Evolutionary conservation across 2,329 filamentous ascomycete species (phyloP).

Genomic region (Fusarium veterinarium): DNA sequence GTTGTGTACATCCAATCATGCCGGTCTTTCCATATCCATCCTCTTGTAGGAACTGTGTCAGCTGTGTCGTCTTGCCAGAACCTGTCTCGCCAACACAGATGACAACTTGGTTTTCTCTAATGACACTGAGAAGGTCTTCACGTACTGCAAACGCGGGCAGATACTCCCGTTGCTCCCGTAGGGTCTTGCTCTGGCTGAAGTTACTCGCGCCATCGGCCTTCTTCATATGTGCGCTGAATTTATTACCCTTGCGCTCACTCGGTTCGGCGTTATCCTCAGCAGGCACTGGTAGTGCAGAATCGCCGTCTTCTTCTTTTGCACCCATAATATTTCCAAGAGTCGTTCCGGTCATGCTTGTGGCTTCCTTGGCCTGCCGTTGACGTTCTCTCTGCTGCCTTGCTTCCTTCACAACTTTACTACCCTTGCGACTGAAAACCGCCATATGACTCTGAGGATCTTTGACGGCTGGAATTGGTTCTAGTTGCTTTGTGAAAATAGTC

Average conservation of each 20-base stretch:
- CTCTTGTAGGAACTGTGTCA: constrained; percentile 96
- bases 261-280: constrained; percentile 75
- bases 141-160: constrained; percentile 95
- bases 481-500: constrained; percentile 95
- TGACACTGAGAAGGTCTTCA: constrained; percentile 90
- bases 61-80: constrained; percentile 96
- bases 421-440: constrained; percentile 97
- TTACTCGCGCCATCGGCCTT: constrained; percentile 86
- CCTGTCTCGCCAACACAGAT: constrained; percentile 98
- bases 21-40: constrained; percentile 90
- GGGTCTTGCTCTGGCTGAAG: constrained; percentile 91
- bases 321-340: constrained; percentile 95
- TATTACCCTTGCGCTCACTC: constrained; percentile 64
- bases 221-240: constrained; percentile 92
- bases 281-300: constrained; percentile 83
- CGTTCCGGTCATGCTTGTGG: constrained; percentile 92
- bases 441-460: constrained; percentile 96
- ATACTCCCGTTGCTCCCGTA: constrained; percentile 92
- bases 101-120: constrained; percentile 95
- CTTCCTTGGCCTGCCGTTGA: constrained; percentile 93
- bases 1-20: constrained; percentile 96
- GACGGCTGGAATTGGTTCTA: constrained; percentile 94
- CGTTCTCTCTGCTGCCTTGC: constrained; percentile 91
- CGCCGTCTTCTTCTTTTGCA: constrained; percentile 90
- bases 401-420: constrained; percentile 92